Evolutionary conservation across 2,329 filamentous ascomycete genomes (phyloP).

Genomic region (Monosporascus sp.): DNA sequence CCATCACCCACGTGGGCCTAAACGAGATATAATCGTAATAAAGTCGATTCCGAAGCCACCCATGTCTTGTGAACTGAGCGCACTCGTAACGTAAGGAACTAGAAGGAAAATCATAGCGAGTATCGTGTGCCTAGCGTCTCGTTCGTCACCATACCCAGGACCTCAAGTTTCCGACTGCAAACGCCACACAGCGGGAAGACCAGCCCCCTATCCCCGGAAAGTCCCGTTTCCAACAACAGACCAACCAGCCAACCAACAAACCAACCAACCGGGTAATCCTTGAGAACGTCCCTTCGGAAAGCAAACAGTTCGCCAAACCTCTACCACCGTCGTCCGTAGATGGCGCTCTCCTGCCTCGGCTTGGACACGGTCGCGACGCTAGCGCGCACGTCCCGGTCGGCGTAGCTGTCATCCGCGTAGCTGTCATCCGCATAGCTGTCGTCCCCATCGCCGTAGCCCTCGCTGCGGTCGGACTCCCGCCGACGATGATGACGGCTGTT

Average conservation of each 20-base stretch:
- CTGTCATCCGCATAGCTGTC: slow-evolving; percentile 18
- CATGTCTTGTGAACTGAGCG: no score
- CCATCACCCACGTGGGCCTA: not conserved
- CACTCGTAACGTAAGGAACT: no score
- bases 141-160: no score
- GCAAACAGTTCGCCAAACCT: not conserved
- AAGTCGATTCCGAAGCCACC: no score
- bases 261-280: no score
- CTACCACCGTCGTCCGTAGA: slow-evolving; percentile 39
- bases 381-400: slow-evolving; percentile 18
- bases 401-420: slow-evolving; percentile 6
- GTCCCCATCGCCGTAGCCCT: slow-evolving; percentile 34
- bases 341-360: slow-evolving; percentile 29
- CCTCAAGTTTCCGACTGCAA: no score
- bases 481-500: not conserved
- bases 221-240: not conserved
- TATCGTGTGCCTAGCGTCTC: no score
- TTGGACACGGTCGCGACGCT: slow-evolving; percentile 5
- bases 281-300: not conserved
- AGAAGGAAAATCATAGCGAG: no score
- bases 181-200: no score
- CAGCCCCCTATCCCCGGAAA: no score
- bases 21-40: no score
- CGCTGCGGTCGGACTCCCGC: slow-evolving; percentile 33
- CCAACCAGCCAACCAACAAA: not conserved